These are phyloP conservation scores for Fraxinus latifolia DNA, from an alignment of 305 asterid genomes.

Conservation along the genomic window DNA sequence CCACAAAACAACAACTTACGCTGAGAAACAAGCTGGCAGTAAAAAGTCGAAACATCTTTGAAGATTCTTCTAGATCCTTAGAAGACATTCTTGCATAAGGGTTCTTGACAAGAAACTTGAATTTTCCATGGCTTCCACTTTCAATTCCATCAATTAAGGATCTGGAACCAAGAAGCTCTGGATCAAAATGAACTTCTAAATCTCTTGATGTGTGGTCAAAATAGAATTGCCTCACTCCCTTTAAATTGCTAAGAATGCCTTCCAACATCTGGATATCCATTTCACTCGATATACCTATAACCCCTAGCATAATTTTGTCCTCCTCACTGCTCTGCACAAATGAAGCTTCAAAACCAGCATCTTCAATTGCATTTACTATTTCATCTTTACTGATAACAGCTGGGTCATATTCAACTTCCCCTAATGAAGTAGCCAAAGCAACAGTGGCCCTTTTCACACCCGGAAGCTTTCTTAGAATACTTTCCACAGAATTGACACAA, in stretches of 20 bases:
- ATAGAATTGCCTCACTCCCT: slow-evolving; percentile 71
- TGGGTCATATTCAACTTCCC: slow-evolving; percentile 92
- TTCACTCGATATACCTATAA: slow-evolving; percentile 65
- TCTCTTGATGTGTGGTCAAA: slow-evolving; percentile 54
- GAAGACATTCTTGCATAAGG: slow-evolving; percentile 86
- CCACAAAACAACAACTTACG: slow-evolving; percentile 50
- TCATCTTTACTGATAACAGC: slow-evolving; percentile 65
- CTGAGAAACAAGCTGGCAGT: slow-evolving; percentile 80
- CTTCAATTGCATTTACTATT: slow-evolving; percentile 75
- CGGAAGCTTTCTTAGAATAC: slow-evolving; percentile 66
- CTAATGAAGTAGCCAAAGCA: slow-evolving; percentile 87
- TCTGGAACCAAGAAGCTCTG: slow-evolving; percentile 90
- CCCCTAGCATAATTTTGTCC: slow-evolving; percentile 75
- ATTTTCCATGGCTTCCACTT: slow-evolving; percentile 61
- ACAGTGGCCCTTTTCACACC: slow-evolving; percentile 88
- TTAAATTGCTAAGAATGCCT: slow-evolving; percentile 57
- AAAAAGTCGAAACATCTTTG: slow-evolving; percentile 85
- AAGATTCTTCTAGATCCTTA: slow-evolving; percentile 79
- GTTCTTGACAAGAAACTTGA: slow-evolving; percentile 72
- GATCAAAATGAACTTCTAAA: slow-evolving; percentile 79
- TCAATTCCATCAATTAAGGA: slow-evolving; percentile 71
- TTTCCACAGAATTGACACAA: slow-evolving; percentile 95
- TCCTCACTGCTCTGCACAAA: slow-evolving; percentile 89
- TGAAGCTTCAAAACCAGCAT: slow-evolving; percentile 98
- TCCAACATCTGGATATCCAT: slow-evolving; percentile 69